Percentiles rank a stretch among this genome's conserved stretches.
phyloP scores from a whole-genome alignment of 2,329 filamentous ascomycete genomes.

The Botrytis byssoidea region DNA sequence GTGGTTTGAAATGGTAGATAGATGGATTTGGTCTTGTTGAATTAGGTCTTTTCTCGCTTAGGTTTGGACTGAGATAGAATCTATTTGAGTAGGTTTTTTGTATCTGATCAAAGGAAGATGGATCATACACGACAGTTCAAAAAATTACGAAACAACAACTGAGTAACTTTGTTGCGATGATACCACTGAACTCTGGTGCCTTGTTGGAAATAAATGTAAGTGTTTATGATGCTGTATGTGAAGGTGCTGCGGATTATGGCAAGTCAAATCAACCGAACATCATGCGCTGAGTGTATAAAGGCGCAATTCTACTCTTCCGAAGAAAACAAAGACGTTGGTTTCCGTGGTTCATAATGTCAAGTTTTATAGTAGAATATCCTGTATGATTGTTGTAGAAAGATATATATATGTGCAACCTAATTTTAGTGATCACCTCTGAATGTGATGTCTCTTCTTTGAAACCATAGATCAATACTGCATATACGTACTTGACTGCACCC shows the following conservation, averaged over 20 bases:
- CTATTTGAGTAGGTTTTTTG: background rate
- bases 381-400: background rate
- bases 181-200: background rate
- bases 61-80: background rate
- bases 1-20: background rate
- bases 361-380: background rate
- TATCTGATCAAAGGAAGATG: background rate
- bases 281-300: background rate
- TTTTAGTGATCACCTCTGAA: background rate
- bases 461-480: fast-evolving
- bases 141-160: fast-evolving
- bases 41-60: background rate
- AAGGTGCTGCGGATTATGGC: background rate
- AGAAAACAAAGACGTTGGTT: fast-evolving
- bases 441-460: background rate
- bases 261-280: background rate
- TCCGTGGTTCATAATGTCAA: background rate
- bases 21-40: background rate
- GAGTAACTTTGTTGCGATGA: background rate
- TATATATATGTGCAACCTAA: background rate
- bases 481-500: background rate
- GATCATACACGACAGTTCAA: background rate
- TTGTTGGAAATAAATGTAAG: background rate
- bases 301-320: background rate
- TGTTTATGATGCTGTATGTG: background rate